These are phyloP conservation scores for Fusarium papillatum DNA, from an alignment of 2,329 filamentous ascomycete species.

Conservation along the genomic window DNA sequence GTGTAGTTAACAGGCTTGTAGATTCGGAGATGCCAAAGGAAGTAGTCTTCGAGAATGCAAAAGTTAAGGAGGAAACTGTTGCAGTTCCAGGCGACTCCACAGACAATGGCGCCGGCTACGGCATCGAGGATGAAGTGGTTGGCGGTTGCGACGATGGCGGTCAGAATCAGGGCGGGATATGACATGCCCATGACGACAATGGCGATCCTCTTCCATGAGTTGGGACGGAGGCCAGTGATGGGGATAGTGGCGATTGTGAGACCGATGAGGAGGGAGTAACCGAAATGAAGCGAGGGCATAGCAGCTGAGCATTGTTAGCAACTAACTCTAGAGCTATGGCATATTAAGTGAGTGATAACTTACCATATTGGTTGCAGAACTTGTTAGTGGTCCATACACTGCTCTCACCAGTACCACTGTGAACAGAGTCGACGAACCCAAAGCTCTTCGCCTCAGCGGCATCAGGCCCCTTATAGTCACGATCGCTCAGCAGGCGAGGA, in stretches of 20 bases:
- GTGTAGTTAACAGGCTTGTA: slow-evolving; percentile 70
- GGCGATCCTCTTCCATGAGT: slow-evolving; percentile 62
- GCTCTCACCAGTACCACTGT: slow-evolving; percentile 62
- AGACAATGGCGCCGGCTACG: slow-evolving; percentile 76
- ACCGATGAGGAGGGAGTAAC: slow-evolving; percentile 81
- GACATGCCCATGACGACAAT: slow-evolving; percentile 65
- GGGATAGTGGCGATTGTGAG: slow-evolving; percentile 78
- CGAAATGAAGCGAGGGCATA: slow-evolving; percentile 83
- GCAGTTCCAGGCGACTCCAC: slow-evolving; percentile 72
- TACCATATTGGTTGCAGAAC: slow-evolving; percentile 83
- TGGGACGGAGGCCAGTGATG: slow-evolving; percentile 65
- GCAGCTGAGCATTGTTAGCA: slow-evolving; percentile 62
- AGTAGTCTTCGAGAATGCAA: slow-evolving; percentile 76
- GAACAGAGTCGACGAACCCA: slow-evolving; percentile 73
- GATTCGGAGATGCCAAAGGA: slow-evolving; percentile 72
- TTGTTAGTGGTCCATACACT: slow-evolving; percentile 71
- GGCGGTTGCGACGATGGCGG: slow-evolving; percentile 78
- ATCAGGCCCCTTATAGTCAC: slow-evolving; percentile 65
- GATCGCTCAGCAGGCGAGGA: slow-evolving; percentile 69
- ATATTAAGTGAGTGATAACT: slow-evolving; percentile 34
- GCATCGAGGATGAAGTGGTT: slow-evolving; percentile 83
- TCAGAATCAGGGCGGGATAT: slow-evolving; percentile 75
- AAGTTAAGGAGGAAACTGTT: slow-evolving; percentile 72
- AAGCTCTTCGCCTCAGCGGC: slow-evolving; percentile 72
- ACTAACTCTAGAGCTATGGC: not conserved